phyloP scores from a whole-genome alignment of 108 stramenopile genomes.

The Schizochytrium sp. region DNA sequence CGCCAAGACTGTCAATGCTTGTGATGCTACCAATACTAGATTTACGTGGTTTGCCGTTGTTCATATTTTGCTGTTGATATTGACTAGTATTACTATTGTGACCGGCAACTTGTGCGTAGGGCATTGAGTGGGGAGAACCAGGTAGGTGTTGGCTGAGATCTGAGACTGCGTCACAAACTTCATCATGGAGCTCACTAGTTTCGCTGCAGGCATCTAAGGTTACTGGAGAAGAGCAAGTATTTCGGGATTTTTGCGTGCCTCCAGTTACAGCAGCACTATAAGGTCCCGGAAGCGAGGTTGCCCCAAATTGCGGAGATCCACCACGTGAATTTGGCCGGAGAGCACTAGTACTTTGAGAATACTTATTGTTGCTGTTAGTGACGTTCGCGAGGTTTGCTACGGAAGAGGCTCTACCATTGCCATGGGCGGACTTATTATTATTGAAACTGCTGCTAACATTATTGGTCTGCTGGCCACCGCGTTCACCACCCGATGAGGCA shows the following conservation, averaged over 20 bases:
- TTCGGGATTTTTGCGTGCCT: neutral
- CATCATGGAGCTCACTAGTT: neutral
- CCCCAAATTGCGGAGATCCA: neutral
- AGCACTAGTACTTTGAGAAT: neutral
- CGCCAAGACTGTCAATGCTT: neutral
- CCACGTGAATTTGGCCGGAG: neutral
- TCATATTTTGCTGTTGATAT: no score
- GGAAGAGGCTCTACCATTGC: no score
- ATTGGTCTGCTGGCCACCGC: neutral
- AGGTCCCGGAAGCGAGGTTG: neutral
- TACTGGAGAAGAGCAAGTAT: neutral
- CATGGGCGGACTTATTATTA: no score
- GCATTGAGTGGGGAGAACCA: neutral
- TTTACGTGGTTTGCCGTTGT: neutral
- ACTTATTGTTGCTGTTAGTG: neutral
- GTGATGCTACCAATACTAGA: slow-evolving; percentile 23
- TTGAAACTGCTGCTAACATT: neutral
- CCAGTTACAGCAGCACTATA: slow-evolving; percentile 5
- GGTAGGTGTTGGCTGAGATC: neutral
- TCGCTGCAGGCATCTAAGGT: neutral
- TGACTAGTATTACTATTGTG: no score
- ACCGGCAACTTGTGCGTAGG: neutral
- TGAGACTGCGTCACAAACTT: slow-evolving; percentile 22
- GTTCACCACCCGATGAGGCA: neutral
- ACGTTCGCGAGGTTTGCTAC: no score